Evolutionary conservation across 495 filamentous ascomycete species (phyloP), one percentile per base, ranked within the genome.

Genomic region (Glutinoglossum americanum): DNA sequence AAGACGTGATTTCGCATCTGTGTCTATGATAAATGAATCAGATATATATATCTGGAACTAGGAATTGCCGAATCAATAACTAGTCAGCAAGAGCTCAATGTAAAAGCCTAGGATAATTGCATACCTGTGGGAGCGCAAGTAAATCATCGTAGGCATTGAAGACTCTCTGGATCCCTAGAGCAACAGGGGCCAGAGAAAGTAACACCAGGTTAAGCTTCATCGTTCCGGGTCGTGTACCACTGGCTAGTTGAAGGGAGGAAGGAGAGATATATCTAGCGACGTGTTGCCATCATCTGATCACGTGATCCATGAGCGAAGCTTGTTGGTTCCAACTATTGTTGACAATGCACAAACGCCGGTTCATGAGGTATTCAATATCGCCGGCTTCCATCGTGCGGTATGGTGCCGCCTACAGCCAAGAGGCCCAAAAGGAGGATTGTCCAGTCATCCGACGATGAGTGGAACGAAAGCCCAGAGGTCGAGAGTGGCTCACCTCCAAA

Each of bases 61-160:
- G 0, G 6, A 27, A 56, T 1, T 1, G 37, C 66, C n/a, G n/a
- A n/a, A n/a, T n/a, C n/a, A n/a, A 70, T n/a, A 66, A 60, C 26
- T 76, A 70, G 33, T 60, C 30, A 21, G 48, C 35, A 13, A 15
- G 54, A 56, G 23, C 23, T 53, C 25, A 25, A 6, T 10, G 23
- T 9, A 13, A 21, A 30, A 35, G 54, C 47, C 28, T 55, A 51
- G 26, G 27, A 51, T 54, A 66, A 72, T 45, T 33, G 19, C 37
- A 17, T 70, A 93, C 88, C 73, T 96, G 92, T 27, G 92, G 92
- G 72, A 84, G 87, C 23, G 92, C 90, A 37, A 95, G 74, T 10
- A 98, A 67, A 67, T 98, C 92, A 65, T 97, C 89, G 63, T 93
- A 80, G 33, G 94, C 83, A 64, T 80, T 87, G 70, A 89, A 89